Base-by-base conservation (phyloP, 2,329 filamentous ascomycete genomes). In the Ramularia endophylla region DNA sequence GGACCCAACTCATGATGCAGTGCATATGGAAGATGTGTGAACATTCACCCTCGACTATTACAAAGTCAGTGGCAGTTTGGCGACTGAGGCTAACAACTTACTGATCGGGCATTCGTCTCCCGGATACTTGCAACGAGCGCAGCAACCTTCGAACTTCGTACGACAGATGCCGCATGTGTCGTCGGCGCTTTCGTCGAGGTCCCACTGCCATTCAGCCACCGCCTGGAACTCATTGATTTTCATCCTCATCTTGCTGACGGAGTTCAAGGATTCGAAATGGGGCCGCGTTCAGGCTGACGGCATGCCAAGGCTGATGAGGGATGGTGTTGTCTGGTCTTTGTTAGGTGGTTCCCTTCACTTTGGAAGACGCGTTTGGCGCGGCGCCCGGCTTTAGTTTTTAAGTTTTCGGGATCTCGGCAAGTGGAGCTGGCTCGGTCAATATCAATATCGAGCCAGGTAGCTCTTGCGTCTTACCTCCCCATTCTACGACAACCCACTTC, bases 1-100 rank as follows among this genome's bases (percentile, higher is more conserved):
- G 87, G 55, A 98, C 87, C 92, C 92, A 98, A 58, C 88, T 86
- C 56, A 85, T 75, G 55, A 98, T 92, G 66, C 92, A 98, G 67
- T 98, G 92, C 86, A 95, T 94, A 66, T 98, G 92, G 61, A 98
- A 98, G 50, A 87, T 95, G 65, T 98, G 92, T 4, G 88, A 90
- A 67, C 92, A 98, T 71, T 90, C 94, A 31, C 92, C 92, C 47
- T 92, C 89, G 52, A 95, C 90, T 95, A 55, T 30, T 27, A 13
- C 40, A 22, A 13, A 4, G 31, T 49, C 32, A 50, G 46, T 36
- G 17, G 13, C 27, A 12, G 22, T 25, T 11, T 6, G 6, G 11
- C 22, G 6, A 11, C 6, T 6, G 22, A 25, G 22, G 34, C 12
- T 19, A 16, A n/a, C 46, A 22, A 71, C 83, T 65, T 70, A 95